A percentile compares a stretch with the other conserved stretches of the same genome.
Evolutionary conservation across 495 filamentous ascomycete species (phyloP).

Genomic region (Penicillium taxi): DNA sequence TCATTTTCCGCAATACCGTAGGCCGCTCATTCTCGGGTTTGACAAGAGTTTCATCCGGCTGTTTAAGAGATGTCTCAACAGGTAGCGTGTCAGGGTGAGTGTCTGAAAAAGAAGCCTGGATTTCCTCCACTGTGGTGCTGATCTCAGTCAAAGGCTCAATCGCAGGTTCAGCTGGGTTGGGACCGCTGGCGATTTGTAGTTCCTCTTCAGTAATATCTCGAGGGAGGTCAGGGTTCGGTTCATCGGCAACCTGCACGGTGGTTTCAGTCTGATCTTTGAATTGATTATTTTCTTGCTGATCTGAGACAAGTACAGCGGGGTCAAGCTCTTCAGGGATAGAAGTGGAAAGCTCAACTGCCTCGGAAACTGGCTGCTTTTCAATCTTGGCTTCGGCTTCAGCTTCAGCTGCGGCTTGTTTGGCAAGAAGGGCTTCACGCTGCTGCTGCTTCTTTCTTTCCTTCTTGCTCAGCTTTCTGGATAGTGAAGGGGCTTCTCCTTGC

Average conservation of each 20-base stretch:
- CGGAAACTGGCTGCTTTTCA: constrained; percentile 2
- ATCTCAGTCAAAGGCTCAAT: neutral
- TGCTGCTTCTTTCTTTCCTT: constrained; percentile 26
- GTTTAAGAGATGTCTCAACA: too few relatives aligned
- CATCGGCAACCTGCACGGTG: too few relatives aligned
- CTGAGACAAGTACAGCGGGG: neutral
- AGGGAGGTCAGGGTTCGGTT: too few relatives aligned
- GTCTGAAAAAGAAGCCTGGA: neutral
- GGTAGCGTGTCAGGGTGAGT: too few relatives aligned
- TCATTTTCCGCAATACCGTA: constrained; percentile 11
- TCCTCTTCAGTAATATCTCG: neutral
- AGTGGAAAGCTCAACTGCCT: constrained; percentile 1
- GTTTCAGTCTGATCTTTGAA: too few relatives aligned
- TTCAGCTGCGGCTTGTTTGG: constrained; percentile 4
- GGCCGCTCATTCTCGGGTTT: neutral
- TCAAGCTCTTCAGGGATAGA: neutral
- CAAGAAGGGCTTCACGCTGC: constrained; percentile 12
- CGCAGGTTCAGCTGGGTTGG: neutral
- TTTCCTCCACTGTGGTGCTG: neutral
- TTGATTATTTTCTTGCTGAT: neutral
- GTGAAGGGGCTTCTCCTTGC: constrained; percentile 6
- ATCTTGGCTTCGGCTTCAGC: constrained; percentile 1
- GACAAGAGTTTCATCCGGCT: neutral
- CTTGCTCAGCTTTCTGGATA: constrained; percentile 23
- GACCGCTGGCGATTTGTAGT: neutral